phyloP scores from a whole-genome alignment of 2,329 filamentous ascomycete genomes.

The Cadophora sp. region DNA sequence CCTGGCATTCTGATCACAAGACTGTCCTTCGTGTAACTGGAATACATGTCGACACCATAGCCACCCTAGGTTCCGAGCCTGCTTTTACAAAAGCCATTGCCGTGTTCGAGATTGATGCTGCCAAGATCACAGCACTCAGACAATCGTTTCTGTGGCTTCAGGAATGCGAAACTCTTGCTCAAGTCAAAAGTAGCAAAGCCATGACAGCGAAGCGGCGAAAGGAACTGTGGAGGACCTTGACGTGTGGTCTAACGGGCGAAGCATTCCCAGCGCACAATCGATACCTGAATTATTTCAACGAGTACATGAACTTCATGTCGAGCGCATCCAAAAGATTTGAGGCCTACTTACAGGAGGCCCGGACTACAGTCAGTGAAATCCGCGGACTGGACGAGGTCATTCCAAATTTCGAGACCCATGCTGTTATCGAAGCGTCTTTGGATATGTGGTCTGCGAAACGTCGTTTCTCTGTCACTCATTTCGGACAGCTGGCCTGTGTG shows the following conservation, averaged over 20 bases:
- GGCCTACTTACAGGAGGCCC: neutral
- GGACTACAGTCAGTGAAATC: neutral
- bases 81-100: neutral
- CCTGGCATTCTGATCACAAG: neutral
- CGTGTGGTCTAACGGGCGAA: neutral
- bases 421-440: slow-evolving; percentile 22
- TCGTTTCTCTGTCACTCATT: slow-evolving; percentile 39
- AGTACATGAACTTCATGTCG: neutral
- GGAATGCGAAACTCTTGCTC: neutral
- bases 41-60: neutral
- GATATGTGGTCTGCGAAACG: slow-evolving; percentile 35
- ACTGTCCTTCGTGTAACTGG: neutral
- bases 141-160: neutral
- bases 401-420: slow-evolving; percentile 9
- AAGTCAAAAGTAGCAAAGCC: neutral
- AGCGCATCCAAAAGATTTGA: neutral
- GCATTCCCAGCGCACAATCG: neutral
- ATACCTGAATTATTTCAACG: neutral
- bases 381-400: slow-evolving; percentile 1
- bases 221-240: neutral
- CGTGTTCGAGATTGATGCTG: neutral
- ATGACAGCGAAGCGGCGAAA: neutral
- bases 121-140: neutral
- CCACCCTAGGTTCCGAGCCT: neutral
- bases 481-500: slow-evolving; percentile 11